These are phyloP conservation scores for Aquilaria yunnanensis DNA, from an alignment of 345 rosid genomes.

Conservation along the genomic window DNA sequence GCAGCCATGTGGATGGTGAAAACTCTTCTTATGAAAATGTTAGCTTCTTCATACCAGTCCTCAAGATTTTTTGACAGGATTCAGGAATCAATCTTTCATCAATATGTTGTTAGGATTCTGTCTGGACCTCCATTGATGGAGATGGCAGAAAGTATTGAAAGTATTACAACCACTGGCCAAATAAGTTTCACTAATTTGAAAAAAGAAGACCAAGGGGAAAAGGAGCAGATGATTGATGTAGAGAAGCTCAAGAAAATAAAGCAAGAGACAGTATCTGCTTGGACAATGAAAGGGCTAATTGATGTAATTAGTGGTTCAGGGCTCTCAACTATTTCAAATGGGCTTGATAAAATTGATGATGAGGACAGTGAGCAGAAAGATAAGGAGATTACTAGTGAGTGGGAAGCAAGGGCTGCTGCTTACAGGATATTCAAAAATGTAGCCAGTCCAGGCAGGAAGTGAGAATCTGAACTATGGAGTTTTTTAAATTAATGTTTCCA, in stretches of 20 bases:
- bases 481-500: background rate
- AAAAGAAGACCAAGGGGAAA: constrained; percentile 22
- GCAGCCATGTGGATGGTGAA: constrained; percentile 48
- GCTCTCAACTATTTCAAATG: constrained; percentile 30
- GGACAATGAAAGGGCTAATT: constrained; percentile 67
- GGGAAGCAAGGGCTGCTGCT: constrained; percentile 71
- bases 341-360: constrained; percentile 36
- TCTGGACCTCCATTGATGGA: constrained; percentile 62
- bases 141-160: constrained; percentile 29
- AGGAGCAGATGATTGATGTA: constrained; percentile 54
- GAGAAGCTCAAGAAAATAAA: constrained; percentile 58
- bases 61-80: constrained; percentile 55
- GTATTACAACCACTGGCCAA: constrained; percentile 25
- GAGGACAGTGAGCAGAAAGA: constrained; percentile 41
- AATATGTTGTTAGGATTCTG: constrained; percentile 41
- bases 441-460: constrained; percentile 49
- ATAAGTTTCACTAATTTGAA: constrained; percentile 37
- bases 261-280: constrained; percentile 59
- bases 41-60: constrained; percentile 51
- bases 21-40: constrained; percentile 40
- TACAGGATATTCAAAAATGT: constrained; percentile 54
- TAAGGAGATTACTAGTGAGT: constrained; percentile 52
- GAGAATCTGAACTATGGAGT: constrained; percentile 15
- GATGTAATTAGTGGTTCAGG: constrained; percentile 42
- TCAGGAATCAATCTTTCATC: constrained; percentile 63